These are phyloP conservation scores for Austroboletus eburneus DNA, from an alignment of 768 basidiomycete genomes.

Conservation along the genomic window DNA sequence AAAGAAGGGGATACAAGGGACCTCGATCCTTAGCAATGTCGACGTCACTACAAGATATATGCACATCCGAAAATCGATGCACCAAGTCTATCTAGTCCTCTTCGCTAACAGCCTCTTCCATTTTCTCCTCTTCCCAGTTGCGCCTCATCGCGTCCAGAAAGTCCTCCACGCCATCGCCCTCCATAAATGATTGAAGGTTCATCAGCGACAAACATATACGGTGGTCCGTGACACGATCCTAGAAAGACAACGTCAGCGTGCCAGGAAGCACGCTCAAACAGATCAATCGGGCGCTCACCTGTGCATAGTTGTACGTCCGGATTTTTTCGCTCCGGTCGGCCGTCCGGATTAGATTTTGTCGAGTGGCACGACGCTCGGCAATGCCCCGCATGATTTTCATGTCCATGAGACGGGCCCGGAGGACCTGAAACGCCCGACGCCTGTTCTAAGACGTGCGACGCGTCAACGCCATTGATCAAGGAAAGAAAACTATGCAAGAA, in stretches of 20 bases:
- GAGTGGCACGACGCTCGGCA: conserved; percentile 60
- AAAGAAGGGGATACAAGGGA: too few relatives aligned
- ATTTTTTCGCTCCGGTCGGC: conserved; percentile 93
- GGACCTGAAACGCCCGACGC: conserved; percentile 88
- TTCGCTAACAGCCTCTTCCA: conserved; percentile 42
- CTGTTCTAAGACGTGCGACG: conserved; percentile 56
- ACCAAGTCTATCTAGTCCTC: too few relatives aligned
- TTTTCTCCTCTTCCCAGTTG: conserved; percentile 49
- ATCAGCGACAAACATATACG: conserved; percentile 74
- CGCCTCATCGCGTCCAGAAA: conserved; percentile 56
- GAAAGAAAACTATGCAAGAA: too few relatives aligned
- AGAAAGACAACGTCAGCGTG: background rate
- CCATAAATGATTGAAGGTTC: conserved; percentile 61
- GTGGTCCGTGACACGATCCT: conserved; percentile 95
- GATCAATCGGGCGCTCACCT: conserved; percentile 49
- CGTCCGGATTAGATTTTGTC: conserved; percentile 71
- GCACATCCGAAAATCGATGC: too few relatives aligned
- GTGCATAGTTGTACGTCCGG: conserved; percentile 91
- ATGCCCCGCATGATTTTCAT: conserved; percentile 68
- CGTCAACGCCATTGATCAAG: background rate
- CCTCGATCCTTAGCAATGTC: too few relatives aligned
- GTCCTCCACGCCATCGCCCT: conserved; percentile 57
- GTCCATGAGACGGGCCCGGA: conserved; percentile 83
- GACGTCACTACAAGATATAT: too few relatives aligned
- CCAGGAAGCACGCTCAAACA: background rate